Conservation (phyloP, 2,329 filamentous ascomycete genomes). For the Exophiala oligosperma region DNA sequence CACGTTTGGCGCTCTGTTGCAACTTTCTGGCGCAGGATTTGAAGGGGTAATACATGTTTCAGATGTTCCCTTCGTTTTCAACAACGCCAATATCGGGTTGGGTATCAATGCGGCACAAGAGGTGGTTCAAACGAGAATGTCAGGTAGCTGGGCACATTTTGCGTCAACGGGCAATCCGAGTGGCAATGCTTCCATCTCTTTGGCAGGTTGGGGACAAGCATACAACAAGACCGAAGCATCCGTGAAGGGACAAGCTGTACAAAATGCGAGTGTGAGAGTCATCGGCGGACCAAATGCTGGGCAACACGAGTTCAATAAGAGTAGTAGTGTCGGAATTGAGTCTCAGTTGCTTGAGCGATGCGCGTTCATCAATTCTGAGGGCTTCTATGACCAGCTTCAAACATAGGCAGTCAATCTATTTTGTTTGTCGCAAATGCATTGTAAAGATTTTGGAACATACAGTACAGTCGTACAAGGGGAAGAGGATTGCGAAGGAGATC, state of each 20-base stretch:
- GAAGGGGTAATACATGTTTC: constrained; percentile 17
- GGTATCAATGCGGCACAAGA: constrained; percentile 15
- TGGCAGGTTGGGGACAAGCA: constrained; percentile 11
- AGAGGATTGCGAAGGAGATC: too few relatives aligned
- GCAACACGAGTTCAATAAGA: constrained; percentile 1
- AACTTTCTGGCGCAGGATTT: constrained; percentile 10
- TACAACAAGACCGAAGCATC: constrained; percentile 5
- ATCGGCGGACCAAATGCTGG: constrained; percentile 15
- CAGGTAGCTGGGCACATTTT: constrained; percentile 15
- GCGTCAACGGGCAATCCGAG: constrained; percentile 9
- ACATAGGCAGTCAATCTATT: constrained; percentile 5
- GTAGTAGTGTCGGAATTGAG: background rate
- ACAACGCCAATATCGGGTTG: constrained; percentile 13
- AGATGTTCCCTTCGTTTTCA: constrained; percentile 15
- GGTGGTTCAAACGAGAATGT: constrained; percentile 12
- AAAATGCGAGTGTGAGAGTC: constrained; percentile 4
- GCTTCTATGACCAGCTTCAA: constrained; percentile 16
- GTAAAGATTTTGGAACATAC: too few relatives aligned
- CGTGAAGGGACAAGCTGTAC: constrained; percentile 4
- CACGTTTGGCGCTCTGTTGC: constrained; percentile 7
- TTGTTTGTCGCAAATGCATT: background rate
- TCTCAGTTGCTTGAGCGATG: constrained; percentile 9
- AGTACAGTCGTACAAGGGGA: too few relatives aligned
- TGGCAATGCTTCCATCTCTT: constrained; percentile 4
- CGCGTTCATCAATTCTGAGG: constrained; percentile 15